Base-by-base conservation (phyloP, 768 basidiomycete genomes). In the Tulasnella sp. region DNA sequence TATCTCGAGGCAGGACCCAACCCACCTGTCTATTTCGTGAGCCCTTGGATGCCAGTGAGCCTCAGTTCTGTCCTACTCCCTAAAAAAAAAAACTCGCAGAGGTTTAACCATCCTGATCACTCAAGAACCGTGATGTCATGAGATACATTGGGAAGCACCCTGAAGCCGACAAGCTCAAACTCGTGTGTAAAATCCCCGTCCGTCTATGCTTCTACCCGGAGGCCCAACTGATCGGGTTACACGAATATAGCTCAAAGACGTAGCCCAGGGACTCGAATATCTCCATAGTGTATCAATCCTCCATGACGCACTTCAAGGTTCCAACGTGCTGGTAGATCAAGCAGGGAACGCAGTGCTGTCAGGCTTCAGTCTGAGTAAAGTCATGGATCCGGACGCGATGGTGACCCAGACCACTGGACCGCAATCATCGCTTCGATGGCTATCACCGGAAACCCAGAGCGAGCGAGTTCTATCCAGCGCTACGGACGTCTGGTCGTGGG, bases 261-360 rank as follows among this genome's bases (percentile, higher is more conserved):
- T 59, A 12, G 46, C 34, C 22, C 49, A 59, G 34, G 57, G 57
- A 22, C 57, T 59, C 22, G 34, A 49, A 41, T 64, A 84, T 84
- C 77, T 89, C 82, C 15, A 84, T 78, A 22, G 86, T 87, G 34
- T 77, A 68, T 69, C 86, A 90, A 69, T 85, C 76, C 66, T 80
- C 88, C 60, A 87, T 66, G 2, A 87, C 15, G 44, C 29, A 2
- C 57, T 59, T 27, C 49, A 50, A 25, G 57, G 57, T 9, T 53
- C 61, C 49, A 51, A 58, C 51, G 55, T 57, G n/a, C 48, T 57
- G 9, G 31, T 57, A n/a, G 31, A 34, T 29, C 27, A 41, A 11
- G 38, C 46, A 10, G 57, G 57, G 9, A 50, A 17, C 21, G 57
- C 57, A 24, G 57, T 59, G 4, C 57, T 59, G 44, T 59, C 57